Evolutionary conservation across 2,329 filamentous ascomycete genomes (phyloP), one percentile per base, ranked within the genome.

Genomic region (Coleophoma crateriformis): DNA sequence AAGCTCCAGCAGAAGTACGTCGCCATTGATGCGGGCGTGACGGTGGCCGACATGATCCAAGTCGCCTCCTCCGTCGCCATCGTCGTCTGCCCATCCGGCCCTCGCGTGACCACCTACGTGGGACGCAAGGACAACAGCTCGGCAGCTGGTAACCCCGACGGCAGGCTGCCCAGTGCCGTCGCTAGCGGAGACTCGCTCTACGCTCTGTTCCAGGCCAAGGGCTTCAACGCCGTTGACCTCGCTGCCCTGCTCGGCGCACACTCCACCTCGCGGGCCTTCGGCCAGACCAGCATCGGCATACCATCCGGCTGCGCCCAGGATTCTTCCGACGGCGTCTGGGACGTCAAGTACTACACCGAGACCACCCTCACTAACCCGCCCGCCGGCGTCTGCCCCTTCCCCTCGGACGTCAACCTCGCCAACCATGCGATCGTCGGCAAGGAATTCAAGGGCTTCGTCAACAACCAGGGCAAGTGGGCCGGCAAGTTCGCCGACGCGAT

Each of bases 351-450:
- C 55, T 70, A 67, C 51, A 48, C 50, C 3, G 63, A 70, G 49
- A 68, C 65, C 1, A 55, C 59, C 33, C 50, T 40, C 7, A 37
- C 15, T 3, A 47, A 48, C 1, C 22, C 55, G 14, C 57, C 61
- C 20, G 49, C 54, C 2, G 59, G 59, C 5, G 64, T 67, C 0
- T 64, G 96, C 15, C 91, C 96, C 1, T 96, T 96, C 58, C 89
- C 90, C 51, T 90, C 89, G 0, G 88, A 95, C 62, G 82, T 96
- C 75, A 92, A 96, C 60, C 71, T 96, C 41, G 94, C 96, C 65
- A 90, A 85, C 1, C 92, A 97, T 67, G 87, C 94, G 64, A 70
- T 96, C 5, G 86, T 67, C 0, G 67, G 66, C 1, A 62, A 64
- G 43, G 60, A 63, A 50, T 67, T 69, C 51, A 56, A 58, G 50